Percentiles rank a stretch among this genome's conserved stretches.
Evolutionary conservation across 352 stramenopile species (phyloP).

Genomic region (Phytophthora pluvialis): DNA sequence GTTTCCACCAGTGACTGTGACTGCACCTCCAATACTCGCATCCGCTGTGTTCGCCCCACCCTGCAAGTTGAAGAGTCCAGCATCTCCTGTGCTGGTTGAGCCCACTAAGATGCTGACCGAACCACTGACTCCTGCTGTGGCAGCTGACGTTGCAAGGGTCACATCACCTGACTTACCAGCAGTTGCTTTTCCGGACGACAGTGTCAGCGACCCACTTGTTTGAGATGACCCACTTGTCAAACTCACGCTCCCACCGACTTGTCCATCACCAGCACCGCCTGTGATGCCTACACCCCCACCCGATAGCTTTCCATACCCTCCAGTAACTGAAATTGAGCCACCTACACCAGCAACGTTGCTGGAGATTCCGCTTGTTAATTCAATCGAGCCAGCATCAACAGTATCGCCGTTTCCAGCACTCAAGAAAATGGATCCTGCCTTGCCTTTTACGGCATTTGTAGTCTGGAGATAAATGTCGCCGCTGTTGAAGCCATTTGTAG

Average conservation of each 20-base stretch:
- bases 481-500: conserved; percentile 24
- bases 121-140: conserved; percentile 21
- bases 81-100: conserved; percentile 9
- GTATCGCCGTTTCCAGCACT: conserved; percentile 19
- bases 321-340: conserved; percentile 23
- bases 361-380: conserved; percentile 11
- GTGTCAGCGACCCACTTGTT: conserved; percentile 28
- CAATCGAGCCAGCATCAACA: conserved; percentile 13
- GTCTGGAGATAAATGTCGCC: conserved; percentile 40
- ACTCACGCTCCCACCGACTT: conserved; percentile 28
- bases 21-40: conserved; percentile 23
- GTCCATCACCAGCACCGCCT: conserved; percentile 24
- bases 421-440: conserved; percentile 30
- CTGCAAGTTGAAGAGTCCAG: conserved; percentile 24
- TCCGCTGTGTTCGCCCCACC: conserved; percentile 21
- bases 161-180: conserved; percentile 26
- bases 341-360: conserved; percentile 14
- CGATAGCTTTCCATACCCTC: conserved; percentile 14
- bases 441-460: conserved; percentile 28
- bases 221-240: conserved; percentile 32
- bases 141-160: conserved; percentile 17
- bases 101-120: conserved; percentile 28
- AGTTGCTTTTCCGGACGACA: conserved; percentile 24
- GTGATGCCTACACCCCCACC: conserved; percentile 23
- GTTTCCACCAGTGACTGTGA: conserved; percentile 22